Percentiles rank a stretch among this genome's conserved stretches.
Conservation (phyloP, 2,329 filamentous ascomycete genomes). For the Pyricularia pennisetigena region DNA sequence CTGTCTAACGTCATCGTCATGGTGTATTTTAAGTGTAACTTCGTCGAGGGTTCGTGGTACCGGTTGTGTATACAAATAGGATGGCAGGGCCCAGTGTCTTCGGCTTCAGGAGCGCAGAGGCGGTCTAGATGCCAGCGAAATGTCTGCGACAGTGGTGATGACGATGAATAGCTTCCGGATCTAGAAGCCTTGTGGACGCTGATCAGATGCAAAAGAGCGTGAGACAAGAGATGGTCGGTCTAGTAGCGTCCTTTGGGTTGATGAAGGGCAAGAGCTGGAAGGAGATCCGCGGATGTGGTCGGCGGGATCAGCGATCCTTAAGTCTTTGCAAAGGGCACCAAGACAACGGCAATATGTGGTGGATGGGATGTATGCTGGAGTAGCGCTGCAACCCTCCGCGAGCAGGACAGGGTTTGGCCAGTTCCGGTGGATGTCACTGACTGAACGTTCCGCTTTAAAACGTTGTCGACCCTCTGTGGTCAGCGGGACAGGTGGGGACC, state of each 20-base stretch:
- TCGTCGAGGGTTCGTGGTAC: conserved; percentile 9
- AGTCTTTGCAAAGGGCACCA: conserved; percentile 32
- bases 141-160: conserved; percentile 6
- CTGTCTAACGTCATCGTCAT: conserved; percentile 97
- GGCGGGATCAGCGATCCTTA: conserved; percentile 51
- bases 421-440: background rate
- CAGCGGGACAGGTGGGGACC: conserved; percentile 4
- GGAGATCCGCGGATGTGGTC: conserved; percentile 19
- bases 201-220: conserved; percentile 41
- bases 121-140: conserved; percentile 8
- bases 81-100: background rate
- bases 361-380: background rate
- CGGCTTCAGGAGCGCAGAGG: conserved; percentile 1
- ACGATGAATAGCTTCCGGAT: conserved; percentile 9
- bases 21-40: conserved; percentile 30
- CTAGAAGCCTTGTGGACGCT: conserved; percentile 25
- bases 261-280: conserved; percentile 15
- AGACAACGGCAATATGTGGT: background rate
- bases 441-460: background rate
- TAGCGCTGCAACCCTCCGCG: background rate
- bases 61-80: conserved; percentile 8
- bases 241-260: conserved; percentile 17
- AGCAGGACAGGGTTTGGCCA: background rate
- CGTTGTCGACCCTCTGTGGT: conserved; percentile 4
- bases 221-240: conserved; percentile 31